Percentiles rank a stretch among this genome's conserved stretches.
phyloP scores from a whole-genome alignment of 116 monocot genomes.

The Cymodocea nodosa region DNA sequence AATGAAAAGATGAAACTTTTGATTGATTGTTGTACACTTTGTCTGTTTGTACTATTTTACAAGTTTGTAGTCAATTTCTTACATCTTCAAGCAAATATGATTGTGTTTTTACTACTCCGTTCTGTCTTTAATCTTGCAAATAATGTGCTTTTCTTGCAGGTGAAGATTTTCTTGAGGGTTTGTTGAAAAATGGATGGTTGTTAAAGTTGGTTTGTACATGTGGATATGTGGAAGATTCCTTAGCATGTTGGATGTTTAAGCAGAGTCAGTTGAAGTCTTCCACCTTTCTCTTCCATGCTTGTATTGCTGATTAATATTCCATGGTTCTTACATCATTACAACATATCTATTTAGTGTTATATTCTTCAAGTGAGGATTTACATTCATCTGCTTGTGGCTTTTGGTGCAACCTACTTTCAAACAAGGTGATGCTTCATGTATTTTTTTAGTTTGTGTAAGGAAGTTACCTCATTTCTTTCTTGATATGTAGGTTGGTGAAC shows the following conservation, averaged over 20 bases:
- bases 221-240: slow-evolving; percentile 58
- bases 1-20: neutral
- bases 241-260: slow-evolving; percentile 74
- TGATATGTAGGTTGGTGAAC: slow-evolving; percentile 34
- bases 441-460: neutral
- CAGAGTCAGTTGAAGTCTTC: slow-evolving; percentile 26
- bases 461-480: neutral
- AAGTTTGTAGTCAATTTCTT: neutral
- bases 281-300: neutral
- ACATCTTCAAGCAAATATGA: neutral
- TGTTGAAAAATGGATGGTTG: slow-evolving; percentile 78
- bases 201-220: slow-evolving; percentile 28
- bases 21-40: too few relatives aligned
- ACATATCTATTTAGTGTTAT: slow-evolving; percentile 37
- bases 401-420: slow-evolving; percentile 64
- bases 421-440: slow-evolving; percentile 38
- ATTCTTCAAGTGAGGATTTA: slow-evolving; percentile 54
- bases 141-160: neutral
- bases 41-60: too few relatives aligned
- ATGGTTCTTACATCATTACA: slow-evolving; percentile 1
- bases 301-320: neutral
- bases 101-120: too few relatives aligned
- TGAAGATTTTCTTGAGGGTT: slow-evolving; percentile 35
- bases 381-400: slow-evolving; percentile 73
- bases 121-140: neutral